phyloP scores from a whole-genome alignment of 768 basidiomycete genomes.

The Boletellus ananas region DNA sequence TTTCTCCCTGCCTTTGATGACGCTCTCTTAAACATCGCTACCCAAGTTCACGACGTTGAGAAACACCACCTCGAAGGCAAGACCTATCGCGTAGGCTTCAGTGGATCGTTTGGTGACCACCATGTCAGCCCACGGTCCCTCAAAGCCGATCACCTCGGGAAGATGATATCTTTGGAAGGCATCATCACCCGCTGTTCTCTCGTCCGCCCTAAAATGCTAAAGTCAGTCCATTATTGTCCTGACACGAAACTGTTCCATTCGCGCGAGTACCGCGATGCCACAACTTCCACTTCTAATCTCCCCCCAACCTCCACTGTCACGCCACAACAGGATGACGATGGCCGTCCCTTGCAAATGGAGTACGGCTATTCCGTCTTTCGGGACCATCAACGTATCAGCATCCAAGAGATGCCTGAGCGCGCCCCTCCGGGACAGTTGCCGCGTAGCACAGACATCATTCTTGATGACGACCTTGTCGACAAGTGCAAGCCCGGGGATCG shows the following conservation, averaged over 20 bases:
- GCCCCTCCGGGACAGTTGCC: conserved; percentile 97
- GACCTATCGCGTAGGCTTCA: conserved; percentile 83
- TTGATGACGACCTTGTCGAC: conserved; percentile 97
- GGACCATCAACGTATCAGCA: conserved; percentile 96
- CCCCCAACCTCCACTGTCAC: conserved; percentile 84
- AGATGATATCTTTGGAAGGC: conserved; percentile 96
- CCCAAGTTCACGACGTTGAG: conserved; percentile 67
- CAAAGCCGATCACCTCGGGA: conserved; percentile 82
- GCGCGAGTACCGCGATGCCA: conserved; percentile 90
- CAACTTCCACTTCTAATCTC: conserved; percentile 78
- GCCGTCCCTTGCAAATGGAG: conserved; percentile 82
- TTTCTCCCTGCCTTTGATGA: conserved; percentile 88
- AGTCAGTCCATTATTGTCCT: conserved; percentile 94
- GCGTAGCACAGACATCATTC: conserved; percentile 90
- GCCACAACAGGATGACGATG: conserved; percentile 91
- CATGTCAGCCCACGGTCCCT: conserved; percentile 95
- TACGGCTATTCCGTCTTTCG: conserved; percentile 89
- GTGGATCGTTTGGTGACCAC: conserved; percentile 97
- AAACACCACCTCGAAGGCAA: conserved; percentile 82
- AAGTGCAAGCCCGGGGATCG: conserved; percentile 97
- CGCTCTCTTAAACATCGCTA: conserved; percentile 70
- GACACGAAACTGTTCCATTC: conserved; percentile 79
- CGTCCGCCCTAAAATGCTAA: conserved; percentile 97
- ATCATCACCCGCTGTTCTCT: conserved; percentile 98
- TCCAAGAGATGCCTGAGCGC: conserved; percentile 99